phyloP scores from a whole-genome alignment of 2,329 filamentous ascomycete genomes.

The Cytospora schulzeri region DNA sequence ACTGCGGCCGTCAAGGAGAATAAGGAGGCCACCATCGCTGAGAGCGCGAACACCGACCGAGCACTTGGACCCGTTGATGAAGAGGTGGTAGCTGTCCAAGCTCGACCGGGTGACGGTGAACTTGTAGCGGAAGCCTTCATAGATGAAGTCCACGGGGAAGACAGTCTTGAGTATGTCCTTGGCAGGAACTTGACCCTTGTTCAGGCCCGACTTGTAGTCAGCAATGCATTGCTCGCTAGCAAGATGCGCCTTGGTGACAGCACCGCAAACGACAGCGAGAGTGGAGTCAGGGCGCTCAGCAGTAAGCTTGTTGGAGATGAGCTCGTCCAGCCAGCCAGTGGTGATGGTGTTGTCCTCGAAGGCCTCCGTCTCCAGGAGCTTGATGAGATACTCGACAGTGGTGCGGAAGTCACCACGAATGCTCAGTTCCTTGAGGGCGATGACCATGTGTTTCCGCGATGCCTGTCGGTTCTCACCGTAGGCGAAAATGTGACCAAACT shows the following conservation, averaged over 20 bases:
- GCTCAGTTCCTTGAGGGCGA: slow-evolving; percentile 96
- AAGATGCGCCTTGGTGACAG: slow-evolving; percentile 90
- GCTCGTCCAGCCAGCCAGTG: slow-evolving; percentile 96
- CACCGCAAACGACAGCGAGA: slow-evolving; percentile 92
- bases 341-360: slow-evolving; percentile 99
- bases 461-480: slow-evolving; percentile 97
- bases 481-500: slow-evolving; percentile 99
- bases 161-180: slow-evolving; percentile 98
- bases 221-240: slow-evolving; percentile 87
- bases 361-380: slow-evolving; percentile 94
- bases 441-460: slow-evolving; percentile 98
- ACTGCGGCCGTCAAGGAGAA: slow-evolving; percentile 87
- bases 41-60: slow-evolving; percentile 89
- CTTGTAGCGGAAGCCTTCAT: slow-evolving; percentile 94
- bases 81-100: slow-evolving; percentile 91
- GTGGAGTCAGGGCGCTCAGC: slow-evolving; percentile 93
- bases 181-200: slow-evolving; percentile 95
- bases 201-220: slow-evolving; percentile 84
- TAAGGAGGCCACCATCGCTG: slow-evolving; percentile 88
- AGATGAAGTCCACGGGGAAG: slow-evolving; percentile 98
- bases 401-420: slow-evolving; percentile 99
- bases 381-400: slow-evolving; percentile 98
- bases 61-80: slow-evolving; percentile 98
- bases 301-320: slow-evolving; percentile 96
- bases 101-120: slow-evolving; percentile 95